Base-by-base conservation (phyloP, 2,329 filamentous ascomycete species). In the Hypoxylon sp. region DNA sequence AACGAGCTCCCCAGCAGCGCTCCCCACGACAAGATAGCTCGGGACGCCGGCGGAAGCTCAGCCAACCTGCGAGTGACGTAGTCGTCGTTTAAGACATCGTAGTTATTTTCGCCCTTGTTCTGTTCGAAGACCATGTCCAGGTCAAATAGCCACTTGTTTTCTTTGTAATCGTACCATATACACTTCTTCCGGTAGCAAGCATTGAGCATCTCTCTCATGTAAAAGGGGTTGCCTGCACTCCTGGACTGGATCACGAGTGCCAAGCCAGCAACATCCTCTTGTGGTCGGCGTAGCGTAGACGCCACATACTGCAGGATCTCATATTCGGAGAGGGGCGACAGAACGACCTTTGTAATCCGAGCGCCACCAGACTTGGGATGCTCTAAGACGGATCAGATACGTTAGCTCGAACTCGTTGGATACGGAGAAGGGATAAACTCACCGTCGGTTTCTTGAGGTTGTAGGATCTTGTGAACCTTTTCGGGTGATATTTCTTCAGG, bases 121-220 rank as follows among this genome's bases (percentile, higher is more conserved):
- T 96, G 88, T 42, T 89, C 87, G 69, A 97, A 97, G 1, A 97
- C 85, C 63, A 84, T 86, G 73, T 97, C 92, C 9, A 97, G 77
- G 69, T 96, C 89, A 71, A 88, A 97, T 40, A 89, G 83, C 94
- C 94, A 98, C 41, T 84, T 82, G 42, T 87, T 90, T 63, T 89
- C 85, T 66, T 87, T 87, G 81, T 95, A 97, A 60, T 92, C 92
- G 73, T 96, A 97, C 84, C 88, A 96, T 46, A 97, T 89, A 72
- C 91, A 96, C 65, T 88, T 88, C 70, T 91, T 95, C 35, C 91
- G 86, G 72, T 96, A 88, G 71, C 91, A 96, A 2, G 89, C 88
- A 69, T 91, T 91, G 3, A 97, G 83, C 83, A 97, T 96, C 75
- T 97, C 91, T 52, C 91, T 84, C 73, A 97, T 90, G 69, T 95